These are phyloP conservation scores for Thermoascus crustaceus DNA, from an alignment of 2,329 filamentous ascomycete genomes.

Conservation along the genomic window DNA sequence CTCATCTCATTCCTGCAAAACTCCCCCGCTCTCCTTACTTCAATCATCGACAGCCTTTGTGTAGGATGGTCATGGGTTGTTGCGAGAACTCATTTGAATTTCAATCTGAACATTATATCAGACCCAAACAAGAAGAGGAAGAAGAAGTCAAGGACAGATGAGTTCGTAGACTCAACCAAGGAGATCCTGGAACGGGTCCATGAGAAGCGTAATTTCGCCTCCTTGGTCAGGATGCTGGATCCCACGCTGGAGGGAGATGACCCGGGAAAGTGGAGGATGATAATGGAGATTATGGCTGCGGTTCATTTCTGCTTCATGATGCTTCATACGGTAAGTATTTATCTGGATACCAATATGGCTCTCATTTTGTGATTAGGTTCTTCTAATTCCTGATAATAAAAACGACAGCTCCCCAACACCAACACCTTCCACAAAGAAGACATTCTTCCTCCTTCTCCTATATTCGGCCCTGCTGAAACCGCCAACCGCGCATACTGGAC, in stretches of 20 bases:
- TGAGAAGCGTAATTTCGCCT: slow-evolving; percentile 15
- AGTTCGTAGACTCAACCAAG: no score
- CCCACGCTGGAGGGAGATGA: slow-evolving; percentile 10
- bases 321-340: slow-evolving; percentile 14
- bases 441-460: slow-evolving; percentile 11
- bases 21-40: no score
- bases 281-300: slow-evolving; percentile 17
- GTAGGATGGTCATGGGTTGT: no score
- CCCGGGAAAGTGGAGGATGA: slow-evolving; percentile 11
- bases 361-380: not conserved
- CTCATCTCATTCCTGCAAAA: no score
- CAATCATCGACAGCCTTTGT: no score
- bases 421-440: slow-evolving; percentile 17
- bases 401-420: slow-evolving; percentile 12
- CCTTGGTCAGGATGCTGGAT: slow-evolving; percentile 15
- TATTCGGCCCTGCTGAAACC: slow-evolving; percentile 16
- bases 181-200: no score
- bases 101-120: no score
- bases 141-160: no score
- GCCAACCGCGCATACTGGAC: slow-evolving; percentile 17
- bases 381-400: not conserved
- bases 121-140: no score
- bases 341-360: not conserved
- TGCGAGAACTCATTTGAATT: no score
- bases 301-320: slow-evolving; percentile 18